Base-by-base conservation (phyloP, 805 yeast genomes). In the Cyberlindnera xishuangbannaensis region DNA sequence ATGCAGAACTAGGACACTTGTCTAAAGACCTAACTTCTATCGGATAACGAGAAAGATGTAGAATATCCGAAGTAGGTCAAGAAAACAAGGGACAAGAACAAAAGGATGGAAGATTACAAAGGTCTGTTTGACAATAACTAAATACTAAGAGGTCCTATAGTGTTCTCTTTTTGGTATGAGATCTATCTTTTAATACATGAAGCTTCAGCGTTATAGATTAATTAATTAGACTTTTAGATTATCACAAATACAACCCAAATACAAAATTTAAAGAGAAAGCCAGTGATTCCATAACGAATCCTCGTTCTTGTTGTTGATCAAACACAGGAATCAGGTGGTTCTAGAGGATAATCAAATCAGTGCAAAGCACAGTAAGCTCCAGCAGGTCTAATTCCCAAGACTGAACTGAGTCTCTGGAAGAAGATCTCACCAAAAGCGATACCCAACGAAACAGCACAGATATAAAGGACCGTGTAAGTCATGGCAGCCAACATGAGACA, bases 401-500 rank as follows among this genome's bases (percentile, higher is more conserved):
- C 62, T 21, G 62, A 67, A 18, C 71, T 51, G 29, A 76, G 54
- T 53, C 83, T 71, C 45, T 78, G 79, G 57, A 79, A 80, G 47
- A 74, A 69, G 27, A 82, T 73, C 47, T 82, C 83, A 23, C 85
- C 84, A 36, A 80, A 60, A 1, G 87, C 69, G 39, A 80, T 60
- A 9, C 94, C 94, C 14, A 77, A 46, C 13, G 78, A 73, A 19
- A 80, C 77, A 2, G 84, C 90, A 58, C 83, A 83, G 55, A 83
- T 78, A 45, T 83, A 83, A 1, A 75, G 58, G 28, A 80, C 45
- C 7, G 80, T 69, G 51, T 65, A 82, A 25, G 81, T 65, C 94
- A 83, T 83, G 6, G 81, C 81, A 12, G 77, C 87, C 60, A 83
- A 67, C 94, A 83, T 83, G 47, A 83, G 58, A 23, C 78, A 79